Evolutionary conservation across 73 alveolate genomes (phyloP).

Genomic region (Paramecium pentaurelia): DNA sequence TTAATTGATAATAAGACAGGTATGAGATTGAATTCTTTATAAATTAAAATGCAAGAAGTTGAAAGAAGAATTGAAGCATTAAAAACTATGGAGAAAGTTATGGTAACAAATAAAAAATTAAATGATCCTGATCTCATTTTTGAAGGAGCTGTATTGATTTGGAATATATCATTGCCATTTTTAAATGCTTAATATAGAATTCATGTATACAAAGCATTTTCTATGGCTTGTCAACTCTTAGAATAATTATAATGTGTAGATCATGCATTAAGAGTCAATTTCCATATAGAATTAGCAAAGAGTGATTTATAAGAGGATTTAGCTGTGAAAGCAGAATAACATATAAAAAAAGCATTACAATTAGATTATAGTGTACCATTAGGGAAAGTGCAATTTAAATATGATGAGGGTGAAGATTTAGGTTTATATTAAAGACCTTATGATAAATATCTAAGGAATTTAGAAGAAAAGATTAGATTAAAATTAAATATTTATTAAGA

Average conservation of each 20-base stretch:
- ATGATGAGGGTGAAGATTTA: conserved; percentile 78
- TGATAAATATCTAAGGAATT: conserved; percentile 66
- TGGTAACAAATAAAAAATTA: conserved; percentile 93
- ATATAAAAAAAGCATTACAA: conserved; percentile 89
- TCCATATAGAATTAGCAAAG: conserved; percentile 96
- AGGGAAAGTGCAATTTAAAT: conserved; percentile 71
- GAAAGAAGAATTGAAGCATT: conserved; percentile 96
- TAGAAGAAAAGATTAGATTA: conserved; percentile 71
- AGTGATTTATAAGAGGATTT: conserved; percentile 95
- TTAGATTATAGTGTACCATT: conserved; percentile 90
- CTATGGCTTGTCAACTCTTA: conserved; percentile 86
- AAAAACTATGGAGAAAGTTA: conserved; percentile 91
- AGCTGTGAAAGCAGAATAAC: conserved; percentile 90
- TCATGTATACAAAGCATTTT: conserved; percentile 94
- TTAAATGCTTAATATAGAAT: conserved; percentile 86
- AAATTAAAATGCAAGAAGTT: conserved; percentile 78
- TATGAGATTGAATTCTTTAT: conserved; percentile 74
- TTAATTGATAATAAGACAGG: conserved; percentile 85
- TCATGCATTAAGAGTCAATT: conserved; percentile 90
- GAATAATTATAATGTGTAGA: conserved; percentile 91
- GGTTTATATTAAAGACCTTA: conserved; percentile 81
- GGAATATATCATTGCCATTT: conserved; percentile 96
- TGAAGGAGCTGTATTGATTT: conserved; percentile 94
- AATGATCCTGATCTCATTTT: conserved; percentile 93
- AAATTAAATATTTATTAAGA: conserved; percentile 79